Base-by-base conservation (phyloP, 192 early-diverging fungal species). In the Coemansia sp. region DNA sequence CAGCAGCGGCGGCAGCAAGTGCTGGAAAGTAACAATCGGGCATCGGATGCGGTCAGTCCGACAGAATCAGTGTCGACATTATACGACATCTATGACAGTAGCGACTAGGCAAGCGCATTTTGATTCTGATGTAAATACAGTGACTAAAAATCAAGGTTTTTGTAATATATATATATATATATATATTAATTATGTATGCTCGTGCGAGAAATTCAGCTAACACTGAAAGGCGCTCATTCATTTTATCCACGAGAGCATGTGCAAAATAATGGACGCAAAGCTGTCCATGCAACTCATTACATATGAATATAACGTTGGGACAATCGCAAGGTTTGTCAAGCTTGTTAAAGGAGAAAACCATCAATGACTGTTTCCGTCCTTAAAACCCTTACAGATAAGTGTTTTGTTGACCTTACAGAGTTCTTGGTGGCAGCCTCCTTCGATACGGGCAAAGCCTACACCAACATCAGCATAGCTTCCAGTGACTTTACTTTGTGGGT, bases 351-450 rank as follows among this genome's bases (percentile, higher is more conserved):
- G 30, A 30, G 30, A 30, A 30, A 30, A 30, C 30, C 30, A 30
- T 2, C 30, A 30, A 3, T 30, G 1, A 3, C 30, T 3, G 3
- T 30, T 30, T 30, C 30, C 10, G 9, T 64, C 63, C 63, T 51
- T 55, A 49, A 64, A 64, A 8, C 63, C 63, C 48, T 55, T 52
- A 21, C 51, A 64, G 11, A 64, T 20, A 3, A 64, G 63, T 14
- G 63, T 39, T 34, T 55, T 64, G 14, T 64, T 51, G 23, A 64
- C 63, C 8, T 51, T 52, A n/a, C 48, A 49, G 20, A 49, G 3
- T 21, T 49, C 20, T 21, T 20, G 48, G 7, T 49, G 48, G 20
- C 20, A 9, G 6, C 18, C 20, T 4, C 48, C 16, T 49, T 49
- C 20, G 20, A 20, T 9, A 20, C 12, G 11, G 11, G 48, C 0